phyloP scores from a whole-genome alignment of 768 basidiomycete genomes.

The Boletales sp. region DNA sequence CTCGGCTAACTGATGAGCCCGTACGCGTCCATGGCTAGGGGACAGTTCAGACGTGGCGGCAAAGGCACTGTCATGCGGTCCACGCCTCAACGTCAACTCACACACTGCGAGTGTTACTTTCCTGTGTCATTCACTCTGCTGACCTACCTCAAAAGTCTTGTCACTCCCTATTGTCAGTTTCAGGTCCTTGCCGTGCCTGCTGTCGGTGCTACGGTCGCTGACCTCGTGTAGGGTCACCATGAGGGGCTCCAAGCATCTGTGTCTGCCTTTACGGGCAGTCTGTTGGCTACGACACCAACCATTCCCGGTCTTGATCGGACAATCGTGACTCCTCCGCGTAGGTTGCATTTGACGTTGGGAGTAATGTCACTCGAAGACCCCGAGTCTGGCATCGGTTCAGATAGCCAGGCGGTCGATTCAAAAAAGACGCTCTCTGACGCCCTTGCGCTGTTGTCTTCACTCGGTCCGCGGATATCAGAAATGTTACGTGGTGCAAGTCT shows the following conservation, averaged over 20 bases:
- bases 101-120: conserved; percentile 22
- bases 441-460: conserved; percentile 38
- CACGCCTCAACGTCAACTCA: conserved; percentile 15
- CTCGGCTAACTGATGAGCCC: too few species aligned
- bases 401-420: background rate
- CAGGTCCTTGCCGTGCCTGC: conserved; percentile 23
- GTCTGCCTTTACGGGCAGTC: conserved; percentile 32
- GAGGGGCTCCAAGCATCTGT: conserved; percentile 34
- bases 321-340: conserved; percentile 51
- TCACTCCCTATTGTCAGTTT: conserved; percentile 30
- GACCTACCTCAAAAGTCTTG: conserved; percentile 21
- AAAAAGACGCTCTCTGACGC: conserved; percentile 37
- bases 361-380: conserved; percentile 56
- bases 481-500: conserved; percentile 35
- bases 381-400: too few species aligned
- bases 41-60: conserved; percentile 1
- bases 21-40: conserved; percentile 9
- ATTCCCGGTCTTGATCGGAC: conserved; percentile 54
- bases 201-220: conserved; percentile 5
- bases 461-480: conserved; percentile 38
- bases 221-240: conserved; percentile 38
- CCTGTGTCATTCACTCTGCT: conserved; percentile 1
- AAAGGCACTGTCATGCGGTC: background rate
- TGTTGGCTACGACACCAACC: conserved; percentile 23
- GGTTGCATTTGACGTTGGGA: conserved; percentile 74